phyloP scores from a whole-genome alignment of 208 protist genomes.

The Borovskyia barvae region DNA sequence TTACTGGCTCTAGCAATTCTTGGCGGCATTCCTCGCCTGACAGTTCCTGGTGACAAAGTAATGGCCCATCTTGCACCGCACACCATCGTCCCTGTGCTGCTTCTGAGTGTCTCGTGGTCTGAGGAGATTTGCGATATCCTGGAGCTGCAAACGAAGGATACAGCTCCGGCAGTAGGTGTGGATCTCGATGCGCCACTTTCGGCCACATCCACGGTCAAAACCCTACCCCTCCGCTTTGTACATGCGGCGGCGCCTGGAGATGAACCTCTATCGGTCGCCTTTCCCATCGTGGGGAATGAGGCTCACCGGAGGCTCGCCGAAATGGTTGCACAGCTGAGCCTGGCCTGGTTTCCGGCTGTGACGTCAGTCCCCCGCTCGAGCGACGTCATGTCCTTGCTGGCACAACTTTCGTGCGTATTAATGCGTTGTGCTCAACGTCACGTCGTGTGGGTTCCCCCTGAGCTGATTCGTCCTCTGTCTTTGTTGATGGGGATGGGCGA shows the following conservation, averaged over 20 bases:
- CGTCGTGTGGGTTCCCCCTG: conserved; percentile 18
- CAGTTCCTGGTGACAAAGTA: conserved; percentile 71
- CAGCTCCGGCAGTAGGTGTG: neutral
- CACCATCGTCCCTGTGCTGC: conserved; percentile 27
- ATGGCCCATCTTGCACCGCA: conserved; percentile 45
- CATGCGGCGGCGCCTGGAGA: conserved; percentile 46
- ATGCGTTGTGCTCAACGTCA: conserved; percentile 38
- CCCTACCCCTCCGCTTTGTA: conserved; percentile 65
- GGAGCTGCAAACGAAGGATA: conserved; percentile 28
- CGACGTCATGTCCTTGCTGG: conserved; percentile 27
- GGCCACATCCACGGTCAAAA: conserved; percentile 2
- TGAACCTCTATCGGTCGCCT: conserved; percentile 1
- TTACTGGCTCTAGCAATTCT: conserved; percentile 70
- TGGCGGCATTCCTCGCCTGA: conserved; percentile 47
- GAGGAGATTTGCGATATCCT: conserved; percentile 76
- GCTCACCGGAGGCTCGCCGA: conserved; percentile 16
- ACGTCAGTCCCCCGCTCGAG: conserved; percentile 1
- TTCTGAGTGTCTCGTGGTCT: conserved; percentile 51
- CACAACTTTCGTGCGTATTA: conserved; percentile 55
- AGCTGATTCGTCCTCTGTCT: conserved; percentile 19
- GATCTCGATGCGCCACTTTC: no score
- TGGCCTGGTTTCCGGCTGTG: conserved; percentile 16
- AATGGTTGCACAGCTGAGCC: conserved; percentile 24
- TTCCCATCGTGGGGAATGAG: conserved; percentile 9
- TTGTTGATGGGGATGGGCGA: conserved; percentile 22